A percentile compares a stretch with the other conserved stretches of the same genome.
phyloP scores from a whole-genome alignment of 306 rosid species.

The Vachellia collinsii region DNA sequence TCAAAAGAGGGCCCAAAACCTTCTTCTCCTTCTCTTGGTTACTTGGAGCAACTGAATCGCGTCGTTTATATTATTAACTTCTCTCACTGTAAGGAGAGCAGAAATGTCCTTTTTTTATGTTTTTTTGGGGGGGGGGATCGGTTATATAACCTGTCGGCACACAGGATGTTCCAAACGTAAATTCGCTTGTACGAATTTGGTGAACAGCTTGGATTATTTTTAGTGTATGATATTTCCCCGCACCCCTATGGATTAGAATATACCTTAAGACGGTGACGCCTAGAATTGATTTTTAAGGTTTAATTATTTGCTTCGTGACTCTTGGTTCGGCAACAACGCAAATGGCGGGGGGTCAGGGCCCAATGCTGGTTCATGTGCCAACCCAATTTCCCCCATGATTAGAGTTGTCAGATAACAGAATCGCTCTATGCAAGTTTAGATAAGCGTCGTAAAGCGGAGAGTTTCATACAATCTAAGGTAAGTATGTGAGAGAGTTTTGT shows the following conservation, averaged over 20 bases:
- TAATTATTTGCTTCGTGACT: constrained; percentile 2
- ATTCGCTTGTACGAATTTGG: not conserved
- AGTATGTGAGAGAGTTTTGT: too few species aligned
- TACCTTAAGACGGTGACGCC: constrained; percentile 13
- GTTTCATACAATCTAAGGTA: too few species aligned
- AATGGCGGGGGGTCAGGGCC: not conserved
- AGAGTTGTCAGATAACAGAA: not conserved
- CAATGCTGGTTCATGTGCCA: not conserved
- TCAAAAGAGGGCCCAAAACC: too few species aligned
- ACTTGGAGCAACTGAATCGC: not conserved
- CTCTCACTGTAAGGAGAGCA: not conserved
- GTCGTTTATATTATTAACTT: not conserved
- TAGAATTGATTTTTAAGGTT: not conserved
- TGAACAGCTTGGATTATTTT: not conserved
- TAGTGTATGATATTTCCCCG: not conserved
- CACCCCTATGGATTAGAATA: too few species aligned
- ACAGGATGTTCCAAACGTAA: constrained; percentile 12
- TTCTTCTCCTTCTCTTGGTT: not conserved
- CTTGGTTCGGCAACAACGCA: not conserved
- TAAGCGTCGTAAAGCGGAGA: not conserved
- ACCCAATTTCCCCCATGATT: not conserved
- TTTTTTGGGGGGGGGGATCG: too few species aligned
- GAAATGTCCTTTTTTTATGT: not conserved
- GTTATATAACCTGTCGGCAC: too few species aligned
- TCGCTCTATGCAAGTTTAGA: not conserved